Percentiles rank a stretch among this genome's conserved stretches.
phyloP scores from a whole-genome alignment of 163 green algal species.

The Trebouxia gelatinosa region DNA sequence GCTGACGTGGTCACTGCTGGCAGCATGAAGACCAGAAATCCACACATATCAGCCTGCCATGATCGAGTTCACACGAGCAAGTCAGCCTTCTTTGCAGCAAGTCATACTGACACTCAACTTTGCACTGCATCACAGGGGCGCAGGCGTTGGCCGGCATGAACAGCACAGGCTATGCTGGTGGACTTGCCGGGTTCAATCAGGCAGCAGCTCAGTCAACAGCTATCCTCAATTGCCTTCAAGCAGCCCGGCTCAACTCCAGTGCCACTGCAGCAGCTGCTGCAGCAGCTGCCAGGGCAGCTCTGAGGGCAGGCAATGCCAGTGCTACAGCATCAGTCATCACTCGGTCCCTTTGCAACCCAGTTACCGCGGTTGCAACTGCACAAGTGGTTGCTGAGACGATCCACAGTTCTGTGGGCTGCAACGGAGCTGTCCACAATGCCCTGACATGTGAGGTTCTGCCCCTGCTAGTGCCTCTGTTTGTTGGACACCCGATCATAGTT shows the following conservation, averaged over 20 bases:
- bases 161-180: conserved; percentile 1
- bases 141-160: conserved; percentile 1
- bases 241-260: background rate
- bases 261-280: background rate
- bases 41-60: too few species aligned
- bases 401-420: conserved; percentile 17
- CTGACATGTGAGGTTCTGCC: background rate
- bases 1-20: too few species aligned
- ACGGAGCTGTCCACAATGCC: background rate
- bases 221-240: background rate
- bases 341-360: background rate
- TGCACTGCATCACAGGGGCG: too few species aligned
- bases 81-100: too few species aligned
- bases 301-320: background rate
- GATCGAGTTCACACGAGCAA: too few species aligned
- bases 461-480: background rate
- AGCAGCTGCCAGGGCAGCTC: background rate
- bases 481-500: too few species aligned
- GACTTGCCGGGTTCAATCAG: background rate
- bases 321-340: background rate
- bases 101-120: too few species aligned
- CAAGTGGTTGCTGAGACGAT: conserved; percentile 22
- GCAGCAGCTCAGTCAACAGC: conserved; percentile 2
- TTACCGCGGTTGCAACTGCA: background rate
- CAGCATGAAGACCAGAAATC: too few species aligned